Conservation (phyloP, 1,284 basidiomycete genomes). For the Mycosarcoma maydis region DNA sequence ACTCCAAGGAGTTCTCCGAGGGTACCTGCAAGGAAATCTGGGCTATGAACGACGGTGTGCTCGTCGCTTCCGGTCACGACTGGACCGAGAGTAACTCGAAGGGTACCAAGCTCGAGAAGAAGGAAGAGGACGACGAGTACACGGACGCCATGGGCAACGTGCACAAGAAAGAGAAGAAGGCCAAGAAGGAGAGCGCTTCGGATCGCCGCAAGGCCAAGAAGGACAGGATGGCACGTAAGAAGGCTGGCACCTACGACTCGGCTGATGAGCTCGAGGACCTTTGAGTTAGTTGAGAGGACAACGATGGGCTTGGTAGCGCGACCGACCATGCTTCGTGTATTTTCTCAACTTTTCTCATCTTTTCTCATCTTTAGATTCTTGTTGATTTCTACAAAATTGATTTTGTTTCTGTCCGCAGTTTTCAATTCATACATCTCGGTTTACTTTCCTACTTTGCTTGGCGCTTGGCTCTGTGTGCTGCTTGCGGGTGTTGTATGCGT, state of each 20-base stretch:
- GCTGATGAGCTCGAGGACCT: constrained; percentile 55
- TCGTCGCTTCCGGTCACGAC: constrained; percentile 74
- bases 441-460: too few relatives aligned
- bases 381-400: too few relatives aligned
- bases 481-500: too few relatives aligned
- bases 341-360: too few relatives aligned
- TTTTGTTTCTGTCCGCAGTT: too few relatives aligned
- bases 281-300: too few relatives aligned
- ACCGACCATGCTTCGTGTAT: too few relatives aligned
- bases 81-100: constrained; percentile 83
- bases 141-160: constrained; percentile 64
- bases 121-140: constrained; percentile 60
- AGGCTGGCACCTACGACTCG: constrained; percentile 53
- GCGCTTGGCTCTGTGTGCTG: too few relatives aligned
- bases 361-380: too few relatives aligned
- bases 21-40: constrained; percentile 65
- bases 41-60: constrained; percentile 61
- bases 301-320: too few relatives aligned
- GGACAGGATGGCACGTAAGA: constrained; percentile 49
- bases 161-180: constrained; percentile 62
- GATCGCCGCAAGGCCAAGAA: constrained; percentile 51
- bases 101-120: constrained; percentile 60
- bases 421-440: too few relatives aligned
- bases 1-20: constrained; percentile 65
- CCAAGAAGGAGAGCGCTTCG: constrained; percentile 33